phyloP scores from a whole-genome alignment of 176 grass and related monocot genomes.

The Musa troglodytarum region DNA sequence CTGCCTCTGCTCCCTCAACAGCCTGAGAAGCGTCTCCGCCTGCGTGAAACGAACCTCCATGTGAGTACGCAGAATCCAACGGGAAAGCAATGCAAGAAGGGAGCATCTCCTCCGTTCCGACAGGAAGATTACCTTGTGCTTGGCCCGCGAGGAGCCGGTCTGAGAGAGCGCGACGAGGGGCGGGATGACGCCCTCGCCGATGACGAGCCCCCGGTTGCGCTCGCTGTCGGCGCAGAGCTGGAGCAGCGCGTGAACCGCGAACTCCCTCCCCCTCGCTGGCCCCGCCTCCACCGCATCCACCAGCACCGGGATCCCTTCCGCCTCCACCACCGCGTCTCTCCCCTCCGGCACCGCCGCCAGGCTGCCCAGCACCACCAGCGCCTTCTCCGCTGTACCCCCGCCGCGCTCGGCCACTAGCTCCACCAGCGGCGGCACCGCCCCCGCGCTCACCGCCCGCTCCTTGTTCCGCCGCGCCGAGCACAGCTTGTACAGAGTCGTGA shows the following conservation, averaged over 20 bases:
- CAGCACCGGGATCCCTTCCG: conserved; percentile 53
- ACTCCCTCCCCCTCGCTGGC: conserved; percentile 66
- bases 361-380: conserved; percentile 78
- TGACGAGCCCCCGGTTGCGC: conserved; percentile 62
- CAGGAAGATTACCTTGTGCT: conserved; percentile 64
- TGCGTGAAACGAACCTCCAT: too few relatives aligned
- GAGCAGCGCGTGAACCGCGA: conserved; percentile 67
- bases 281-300: conserved; percentile 85
- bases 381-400: conserved; percentile 75
- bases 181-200: conserved; percentile 79
- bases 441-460: conserved; percentile 66
- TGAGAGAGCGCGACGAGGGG: conserved; percentile 79
- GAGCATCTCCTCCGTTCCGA: too few relatives aligned
- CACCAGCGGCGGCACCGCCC: conserved; percentile 60
- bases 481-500: conserved; percentile 82
- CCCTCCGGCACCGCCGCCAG: conserved; percentile 57
- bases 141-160: conserved; percentile 70
- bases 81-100: too few relatives aligned
- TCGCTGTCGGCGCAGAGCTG: conserved; percentile 65
- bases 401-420: conserved; percentile 55
- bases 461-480: conserved; percentile 80
- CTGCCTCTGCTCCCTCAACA: too few relatives aligned
- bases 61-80: too few relatives aligned
- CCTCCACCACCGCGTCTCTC: conserved; percentile 61
- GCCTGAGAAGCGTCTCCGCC: too few relatives aligned